phyloP scores from a whole-genome alignment of 345 rosid species.

The Populus ilicifolia region DNA sequence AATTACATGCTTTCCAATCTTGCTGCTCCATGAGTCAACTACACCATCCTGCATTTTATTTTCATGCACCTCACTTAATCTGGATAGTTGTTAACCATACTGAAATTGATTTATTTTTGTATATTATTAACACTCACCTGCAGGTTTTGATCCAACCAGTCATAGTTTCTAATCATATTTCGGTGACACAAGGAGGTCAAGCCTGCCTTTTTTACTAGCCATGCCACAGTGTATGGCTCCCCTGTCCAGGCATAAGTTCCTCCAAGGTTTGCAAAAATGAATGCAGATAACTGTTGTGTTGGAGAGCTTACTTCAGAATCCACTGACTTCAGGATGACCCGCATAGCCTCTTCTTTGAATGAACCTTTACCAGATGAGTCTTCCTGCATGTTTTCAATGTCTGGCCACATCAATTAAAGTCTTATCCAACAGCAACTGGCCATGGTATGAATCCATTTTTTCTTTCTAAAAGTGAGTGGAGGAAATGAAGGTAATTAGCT shows the following conservation, averaged over 20 bases:
- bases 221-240: slow-evolving; percentile 76
- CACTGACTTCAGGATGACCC: slow-evolving; percentile 50
- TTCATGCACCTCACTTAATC: background rate
- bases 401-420: background rate
- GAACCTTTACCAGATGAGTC: slow-evolving; percentile 39
- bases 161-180: slow-evolving; percentile 68
- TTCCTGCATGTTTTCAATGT: slow-evolving; percentile 43
- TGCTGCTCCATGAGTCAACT: slow-evolving; percentile 66
- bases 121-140: slow-evolving; percentile 38
- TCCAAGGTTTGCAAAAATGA: slow-evolving; percentile 72
- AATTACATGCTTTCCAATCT: slow-evolving; percentile 53
- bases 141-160: slow-evolving; percentile 73
- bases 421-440: background rate
- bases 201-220: slow-evolving; percentile 88
- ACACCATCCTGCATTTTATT: slow-evolving; percentile 55
- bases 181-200: slow-evolving; percentile 49
- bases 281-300: slow-evolving; percentile 49
- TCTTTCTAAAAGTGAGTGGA: too few species aligned
- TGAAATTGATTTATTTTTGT: background rate
- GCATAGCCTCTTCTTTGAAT: slow-evolving; percentile 50
- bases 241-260: slow-evolving; percentile 90
- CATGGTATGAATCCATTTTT: too few species aligned
- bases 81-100: background rate
- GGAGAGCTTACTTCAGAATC: slow-evolving; percentile 44
- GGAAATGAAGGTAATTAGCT: background rate